Percentiles rank a stretch among this genome's conserved stretches.
Evolutionary conservation across 139 green algal genomes (phyloP).

Genomic region (Bryopsis sp.): DNA sequence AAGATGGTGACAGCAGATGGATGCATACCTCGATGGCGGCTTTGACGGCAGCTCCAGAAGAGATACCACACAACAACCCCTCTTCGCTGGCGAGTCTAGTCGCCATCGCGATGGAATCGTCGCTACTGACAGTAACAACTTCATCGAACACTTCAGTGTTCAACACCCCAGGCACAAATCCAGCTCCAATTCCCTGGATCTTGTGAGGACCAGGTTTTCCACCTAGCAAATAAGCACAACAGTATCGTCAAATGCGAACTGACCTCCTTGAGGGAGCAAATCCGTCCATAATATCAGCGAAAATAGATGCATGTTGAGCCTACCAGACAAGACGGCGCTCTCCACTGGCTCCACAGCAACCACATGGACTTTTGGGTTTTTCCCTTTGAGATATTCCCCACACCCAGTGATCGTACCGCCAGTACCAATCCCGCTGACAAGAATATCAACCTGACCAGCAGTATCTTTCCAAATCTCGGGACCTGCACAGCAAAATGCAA

Average conservation of each 20-base stretch:
- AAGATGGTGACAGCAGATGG: too few species aligned
- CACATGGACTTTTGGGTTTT: conserved; percentile 55
- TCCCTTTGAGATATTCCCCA: conserved; percentile 63
- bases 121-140: conserved; percentile 60
- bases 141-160: conserved; percentile 75
- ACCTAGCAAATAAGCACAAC: conserved; percentile 25
- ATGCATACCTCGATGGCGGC: conserved; percentile 54
- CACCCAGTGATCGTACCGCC: conserved; percentile 84
- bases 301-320: too few species aligned
- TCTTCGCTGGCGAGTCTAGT: conserved; percentile 74
- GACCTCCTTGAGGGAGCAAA: not conserved
- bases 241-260: not conserved
- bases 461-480: conserved; percentile 64
- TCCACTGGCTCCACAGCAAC: conserved; percentile 76
- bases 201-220: conserved; percentile 86
- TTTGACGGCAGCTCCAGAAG: conserved; percentile 72
- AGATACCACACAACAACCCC: conserved; percentile 88
- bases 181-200: conserved; percentile 96
- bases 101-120: conserved; percentile 84
- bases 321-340: conserved; percentile 54
- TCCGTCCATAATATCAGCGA: too few species aligned
- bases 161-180: conserved; percentile 89
- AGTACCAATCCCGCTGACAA: conserved; percentile 83
- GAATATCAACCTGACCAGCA: conserved; percentile 68
- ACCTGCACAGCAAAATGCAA: not conserved